These are phyloP conservation scores for Rubus idaeus DNA, from an alignment of 306 rosid genomes.

Conservation along the genomic window DNA sequence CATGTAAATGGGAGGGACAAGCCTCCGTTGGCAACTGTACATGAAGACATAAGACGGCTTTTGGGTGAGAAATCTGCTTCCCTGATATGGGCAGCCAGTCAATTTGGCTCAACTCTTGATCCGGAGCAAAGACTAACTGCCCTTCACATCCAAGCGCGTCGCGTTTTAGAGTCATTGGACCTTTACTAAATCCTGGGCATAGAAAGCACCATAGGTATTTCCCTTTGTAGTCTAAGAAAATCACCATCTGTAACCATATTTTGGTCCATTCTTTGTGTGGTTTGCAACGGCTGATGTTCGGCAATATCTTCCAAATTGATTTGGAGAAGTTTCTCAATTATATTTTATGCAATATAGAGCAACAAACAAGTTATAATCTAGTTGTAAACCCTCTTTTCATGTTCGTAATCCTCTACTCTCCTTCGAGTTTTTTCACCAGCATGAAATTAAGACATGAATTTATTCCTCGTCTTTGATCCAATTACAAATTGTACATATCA, in stretches of 20 bases:
- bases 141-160: slow-evolving; percentile 84
- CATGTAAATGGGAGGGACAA: slow-evolving; percentile 77
- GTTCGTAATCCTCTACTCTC: background rate
- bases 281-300: background rate
- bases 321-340: background rate
- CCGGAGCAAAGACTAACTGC: slow-evolving; percentile 83
- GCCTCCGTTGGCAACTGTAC: slow-evolving; percentile 78
- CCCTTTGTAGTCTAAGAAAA: background rate
- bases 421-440: background rate
- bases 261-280: background rate
- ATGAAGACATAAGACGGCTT: slow-evolving; percentile 77
- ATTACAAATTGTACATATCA: background rate
- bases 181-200: slow-evolving; percentile 42
- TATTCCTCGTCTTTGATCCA: background rate
- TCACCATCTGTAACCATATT: background rate
- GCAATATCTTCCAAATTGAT: background rate
- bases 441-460: background rate
- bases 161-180: slow-evolving; percentile 88
- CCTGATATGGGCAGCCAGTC: slow-evolving; percentile 98
- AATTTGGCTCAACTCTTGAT: slow-evolving; percentile 85
- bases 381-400: background rate
- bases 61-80: slow-evolving; percentile 94
- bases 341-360: background rate
- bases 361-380: no score
- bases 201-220: slow-evolving; percentile 1